Evolutionary conservation across 2,329 filamentous ascomycete species (phyloP), one percentile per base, ranked within the genome.

Genomic region (Alternaria sp.): DNA sequence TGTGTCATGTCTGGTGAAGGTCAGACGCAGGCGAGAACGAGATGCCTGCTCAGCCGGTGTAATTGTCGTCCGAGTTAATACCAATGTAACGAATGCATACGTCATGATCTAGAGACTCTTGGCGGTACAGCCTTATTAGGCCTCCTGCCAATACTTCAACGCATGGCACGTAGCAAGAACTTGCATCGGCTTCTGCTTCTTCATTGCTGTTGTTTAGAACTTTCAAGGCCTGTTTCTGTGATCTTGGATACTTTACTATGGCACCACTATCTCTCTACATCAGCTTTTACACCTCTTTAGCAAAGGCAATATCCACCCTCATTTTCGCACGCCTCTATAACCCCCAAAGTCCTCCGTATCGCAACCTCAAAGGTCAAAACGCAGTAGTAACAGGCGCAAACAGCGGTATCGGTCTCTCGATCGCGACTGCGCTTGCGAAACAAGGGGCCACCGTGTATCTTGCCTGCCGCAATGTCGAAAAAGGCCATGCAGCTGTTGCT

Each of bases 361-460:
- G 64, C 50, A 25, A 65, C 20, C 58, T 85, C 49, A 76, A 74
- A 9, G 80, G 81, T 12, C 82, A 82, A 64, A 83, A 80, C 0
- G 79, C 85, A 3, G 73, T 86, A 9, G 68, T 85, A 16, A 85
- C 84, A 7, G 84, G 84, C 22, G 82, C 82, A 10, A 86, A 83
- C 43, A 79, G 81, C 2, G 85, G 85, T 5, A 71, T 86, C 14
- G 85, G 85, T 0, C 78, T 83, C 2, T 65, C 52, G 12, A 67
- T 70, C 11, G 67, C 66, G 2, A 51, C 57, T 5, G 34, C 60
- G 16, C 53, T 66, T 12, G 59, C 66, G 14, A 60, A 48, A 14
- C 64, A 68, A 49, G 64, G 62, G 20, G 65, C 66, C 9, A 57
- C 54, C 8, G 66, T 68, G 1, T 56, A 59, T 34, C 60, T 68